Evolutionary conservation across 495 filamentous ascomycete genomes (phyloP).

Genomic region (Xylaria nigripes): DNA sequence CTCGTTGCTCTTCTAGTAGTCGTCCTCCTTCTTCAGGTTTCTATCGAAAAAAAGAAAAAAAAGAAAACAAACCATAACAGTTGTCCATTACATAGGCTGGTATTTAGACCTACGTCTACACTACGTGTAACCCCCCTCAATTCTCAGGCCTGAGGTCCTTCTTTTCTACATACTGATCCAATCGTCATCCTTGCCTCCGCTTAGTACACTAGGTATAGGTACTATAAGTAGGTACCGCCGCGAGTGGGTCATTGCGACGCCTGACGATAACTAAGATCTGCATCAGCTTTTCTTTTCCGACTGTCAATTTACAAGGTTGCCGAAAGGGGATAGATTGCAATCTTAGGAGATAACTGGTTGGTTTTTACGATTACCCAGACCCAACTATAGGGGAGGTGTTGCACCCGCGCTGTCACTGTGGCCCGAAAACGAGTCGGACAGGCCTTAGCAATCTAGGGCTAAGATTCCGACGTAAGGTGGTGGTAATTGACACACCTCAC

Average conservation of each 20-base stretch:
- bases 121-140: constrained; percentile 12
- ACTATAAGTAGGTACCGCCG: constrained; percentile 22
- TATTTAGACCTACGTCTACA: constrained; percentile 9
- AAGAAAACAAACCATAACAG: neutral
- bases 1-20: constrained; percentile 17
- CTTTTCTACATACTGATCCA: constrained; percentile 12
- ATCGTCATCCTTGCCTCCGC: constrained; percentile 10
- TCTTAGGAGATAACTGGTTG: constrained; percentile 8
- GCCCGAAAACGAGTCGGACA: constrained; percentile 16
- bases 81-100: constrained; percentile 10
- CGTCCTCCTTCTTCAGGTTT: constrained; percentile 2
- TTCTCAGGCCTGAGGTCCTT: neutral
- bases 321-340: constrained; percentile 20
- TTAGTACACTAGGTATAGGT: neutral
- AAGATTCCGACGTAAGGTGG: constrained; percentile 23
- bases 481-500: constrained; percentile 22
- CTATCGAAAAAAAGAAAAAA: constrained; percentile 5
- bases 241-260: constrained; percentile 21
- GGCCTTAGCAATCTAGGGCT: constrained; percentile 12
- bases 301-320: constrained; percentile 17
- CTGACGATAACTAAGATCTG: constrained; percentile 24
- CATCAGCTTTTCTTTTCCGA: constrained; percentile 19
- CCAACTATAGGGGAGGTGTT: constrained; percentile 19
- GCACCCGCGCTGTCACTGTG: constrained; percentile 23
- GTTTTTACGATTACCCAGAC: constrained; percentile 14